Evolutionary conservation across 192 early-diverging fungal species (phyloP).

Genomic region (Linnemannia zychae): DNA sequence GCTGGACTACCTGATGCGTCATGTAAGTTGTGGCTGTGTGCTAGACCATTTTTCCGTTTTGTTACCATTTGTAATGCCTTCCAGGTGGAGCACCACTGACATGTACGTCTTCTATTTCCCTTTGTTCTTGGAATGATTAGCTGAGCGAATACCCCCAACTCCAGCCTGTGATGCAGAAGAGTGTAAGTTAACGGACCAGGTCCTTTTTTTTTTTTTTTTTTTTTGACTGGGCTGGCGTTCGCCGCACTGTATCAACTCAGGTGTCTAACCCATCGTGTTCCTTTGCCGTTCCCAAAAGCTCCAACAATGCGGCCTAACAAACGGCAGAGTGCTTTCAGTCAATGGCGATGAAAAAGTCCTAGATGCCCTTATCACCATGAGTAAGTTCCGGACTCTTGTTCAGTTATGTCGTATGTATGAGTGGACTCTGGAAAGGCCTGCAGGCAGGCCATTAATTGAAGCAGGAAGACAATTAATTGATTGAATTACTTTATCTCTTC

Average conservation of each 20-base stretch:
- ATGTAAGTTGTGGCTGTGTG: slow-evolving; percentile 45
- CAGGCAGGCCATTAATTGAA: too few relatives aligned
- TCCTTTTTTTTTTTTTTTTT: slow-evolving; percentile 14
- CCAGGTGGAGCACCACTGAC: background rate
- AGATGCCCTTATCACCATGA: slow-evolving; percentile 48
- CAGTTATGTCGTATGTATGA: too few relatives aligned
- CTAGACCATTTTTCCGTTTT: background rate
- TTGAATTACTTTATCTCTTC: background rate
- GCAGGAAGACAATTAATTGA: slow-evolving; percentile 51
- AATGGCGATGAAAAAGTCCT: slow-evolving; percentile 50
- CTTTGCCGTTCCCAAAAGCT: too few relatives aligned
- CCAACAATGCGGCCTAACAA: slow-evolving; percentile 38
- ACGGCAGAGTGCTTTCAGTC: slow-evolving; percentile 34
- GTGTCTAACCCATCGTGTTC: too few relatives aligned
- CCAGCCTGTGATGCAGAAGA: slow-evolving; percentile 52
- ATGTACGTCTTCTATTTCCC: background rate
- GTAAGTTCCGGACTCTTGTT: slow-evolving; percentile 13
- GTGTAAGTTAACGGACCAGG: slow-evolving; percentile 14
- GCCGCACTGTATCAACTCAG: too few relatives aligned
- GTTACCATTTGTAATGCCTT: background rate
- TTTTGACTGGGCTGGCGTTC: too few relatives aligned
- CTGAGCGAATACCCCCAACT: slow-evolving; percentile 46
- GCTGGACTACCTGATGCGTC: slow-evolving; percentile 75
- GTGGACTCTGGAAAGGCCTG: too few relatives aligned
- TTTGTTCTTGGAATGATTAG: slow-evolving; percentile 8